Conservation (phyloP, 2,329 filamentous ascomycete genomes). For the Ophiosphaerella herpotricha region DNA sequence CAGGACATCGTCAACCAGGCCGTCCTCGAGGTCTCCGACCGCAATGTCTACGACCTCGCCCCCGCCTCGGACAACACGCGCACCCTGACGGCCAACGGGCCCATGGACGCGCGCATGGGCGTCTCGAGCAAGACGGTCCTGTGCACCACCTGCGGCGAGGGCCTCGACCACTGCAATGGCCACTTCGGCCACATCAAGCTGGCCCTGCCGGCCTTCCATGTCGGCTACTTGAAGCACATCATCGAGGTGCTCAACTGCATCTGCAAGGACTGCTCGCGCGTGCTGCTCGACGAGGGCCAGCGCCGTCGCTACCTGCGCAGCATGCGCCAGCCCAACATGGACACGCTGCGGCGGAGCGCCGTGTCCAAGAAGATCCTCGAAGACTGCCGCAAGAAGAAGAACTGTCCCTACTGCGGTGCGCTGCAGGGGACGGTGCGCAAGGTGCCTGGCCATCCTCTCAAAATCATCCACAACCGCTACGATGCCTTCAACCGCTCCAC, state of each 20-base stretch:
- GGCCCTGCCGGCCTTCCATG: constrained; percentile 90
- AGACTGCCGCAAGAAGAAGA: constrained; percentile 84
- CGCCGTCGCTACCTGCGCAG: constrained; percentile 78
- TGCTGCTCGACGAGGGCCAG: constrained; percentile 81
- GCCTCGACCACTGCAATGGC: constrained; percentile 83
- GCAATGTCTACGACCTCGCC: constrained; percentile 88
- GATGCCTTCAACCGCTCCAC: constrained; percentile 86
- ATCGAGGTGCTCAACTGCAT: constrained; percentile 92
- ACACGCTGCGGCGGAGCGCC: constrained; percentile 81
- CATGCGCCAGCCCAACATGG: constrained; percentile 78
- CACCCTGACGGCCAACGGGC: constrained; percentile 77
- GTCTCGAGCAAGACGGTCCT: constrained; percentile 81
- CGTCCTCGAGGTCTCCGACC: constrained; percentile 91
- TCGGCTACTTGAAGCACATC: constrained; percentile 93
- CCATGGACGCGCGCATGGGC: constrained; percentile 85
- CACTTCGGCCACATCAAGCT: constrained; percentile 95
- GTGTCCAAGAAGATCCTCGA: constrained; percentile 88
- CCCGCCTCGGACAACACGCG: constrained; percentile 62
- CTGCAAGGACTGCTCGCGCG: constrained; percentile 87
- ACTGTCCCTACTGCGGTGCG: constrained; percentile 77
- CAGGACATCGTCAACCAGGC: constrained; percentile 96
- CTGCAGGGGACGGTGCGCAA: constrained; percentile 94
- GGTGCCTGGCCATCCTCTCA: constrained; percentile 77
- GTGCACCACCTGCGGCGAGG: constrained; percentile 83
- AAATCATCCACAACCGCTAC: constrained; percentile 93